Evolutionary conservation across 768 basidiomycete species (phyloP).

Genomic region (Rhodotorula toruloides): DNA sequence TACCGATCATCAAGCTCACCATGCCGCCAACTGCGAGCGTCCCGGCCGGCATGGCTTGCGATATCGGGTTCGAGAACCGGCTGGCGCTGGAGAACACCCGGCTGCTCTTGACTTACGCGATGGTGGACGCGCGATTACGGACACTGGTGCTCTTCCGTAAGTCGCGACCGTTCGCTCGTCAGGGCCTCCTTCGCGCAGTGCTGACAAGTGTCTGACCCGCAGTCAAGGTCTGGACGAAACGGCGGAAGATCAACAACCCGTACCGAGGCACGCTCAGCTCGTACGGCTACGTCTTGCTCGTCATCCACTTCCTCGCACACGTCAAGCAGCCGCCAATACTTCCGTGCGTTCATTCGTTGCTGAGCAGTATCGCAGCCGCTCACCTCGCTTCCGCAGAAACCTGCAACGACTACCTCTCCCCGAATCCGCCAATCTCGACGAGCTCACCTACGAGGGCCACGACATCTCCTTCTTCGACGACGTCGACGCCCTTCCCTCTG

Average conservation of each 20-base stretch:
- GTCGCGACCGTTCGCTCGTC: constrained; percentile 47
- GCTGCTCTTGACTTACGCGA: constrained; percentile 91
- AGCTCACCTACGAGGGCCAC: constrained; percentile 63
- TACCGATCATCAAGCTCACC: constrained; percentile 96
- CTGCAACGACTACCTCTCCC: constrained; percentile 38
- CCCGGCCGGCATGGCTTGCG: constrained; percentile 84
- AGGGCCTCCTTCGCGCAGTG: background rate
- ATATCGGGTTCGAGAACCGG: constrained; percentile 97
- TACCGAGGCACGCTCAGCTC: constrained; percentile 95
- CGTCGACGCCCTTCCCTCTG: constrained; percentile 79
- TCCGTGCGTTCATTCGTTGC: constrained; percentile 50
- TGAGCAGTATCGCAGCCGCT: background rate
- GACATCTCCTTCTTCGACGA: constrained; percentile 87
- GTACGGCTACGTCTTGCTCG: constrained; percentile 95
- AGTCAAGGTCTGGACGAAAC: constrained; percentile 99
- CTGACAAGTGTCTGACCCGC: background rate
- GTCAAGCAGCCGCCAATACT: constrained; percentile 95
- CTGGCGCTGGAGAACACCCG: constrained; percentile 95
- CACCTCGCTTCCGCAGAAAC: constrained; percentile 15
- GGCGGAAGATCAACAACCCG: constrained; percentile 97
- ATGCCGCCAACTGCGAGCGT: constrained; percentile 57
- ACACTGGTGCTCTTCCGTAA: constrained; percentile 92
- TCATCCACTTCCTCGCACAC: constrained; percentile 95
- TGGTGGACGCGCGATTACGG: constrained; percentile 88
- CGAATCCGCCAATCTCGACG: constrained; percentile 56